Base-by-base conservation (phyloP, 768 basidiomycete genomes). In the Paxillus involutus region DNA sequence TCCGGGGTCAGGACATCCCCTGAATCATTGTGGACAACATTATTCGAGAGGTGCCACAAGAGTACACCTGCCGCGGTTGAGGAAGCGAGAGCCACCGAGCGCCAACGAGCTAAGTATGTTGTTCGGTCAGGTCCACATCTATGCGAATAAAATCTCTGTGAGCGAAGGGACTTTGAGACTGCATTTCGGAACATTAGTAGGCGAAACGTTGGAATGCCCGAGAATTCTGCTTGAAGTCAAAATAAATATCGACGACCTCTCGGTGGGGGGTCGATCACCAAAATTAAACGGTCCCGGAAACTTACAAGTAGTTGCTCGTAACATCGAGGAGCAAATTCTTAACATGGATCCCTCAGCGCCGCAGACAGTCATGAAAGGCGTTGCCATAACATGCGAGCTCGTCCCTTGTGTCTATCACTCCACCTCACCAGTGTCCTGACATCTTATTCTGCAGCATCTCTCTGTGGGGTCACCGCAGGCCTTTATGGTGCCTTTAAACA, bases 301-400 rank as follows among this genome's bases (percentile, higher is more conserved):
- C 26, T 33, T 47, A n/a, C n/a, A n/a, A n/a, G n/a, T n/a, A 9
- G 21, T 30, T 14, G 9, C 12, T 54, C 35, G 16, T 3, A 35
- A n/a, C 13, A 26, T 8, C 14, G 8, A 19, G 13, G 13, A 30
- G 9, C 16, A 37, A 9, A 12, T 7, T 19, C 8, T 9, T 4
- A 16, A 49, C 42, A 71, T 71, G 69, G 69, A 71, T 44, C 62
- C 66, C 4, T 65, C 64, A 49, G 71, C 69, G 54, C 62, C 71
- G 35, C 60, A 66, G 53, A 82, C 78, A 26, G 75, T 90, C 43
- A 74, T 77, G 29, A 73, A 79, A 52, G 85, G 86, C 52, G 82
- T 86, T 26, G 63, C 80, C 57, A 69, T 80, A 72, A 83, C 86
- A 85, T 91, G 89, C 88, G 80, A 87, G 89, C 90, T 83, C 83